Evolutionary conservation across 768 basidiomycete genomes (phyloP), one percentile per base, ranked within the genome.

Genomic region (Leccinum rimulosum): DNA sequence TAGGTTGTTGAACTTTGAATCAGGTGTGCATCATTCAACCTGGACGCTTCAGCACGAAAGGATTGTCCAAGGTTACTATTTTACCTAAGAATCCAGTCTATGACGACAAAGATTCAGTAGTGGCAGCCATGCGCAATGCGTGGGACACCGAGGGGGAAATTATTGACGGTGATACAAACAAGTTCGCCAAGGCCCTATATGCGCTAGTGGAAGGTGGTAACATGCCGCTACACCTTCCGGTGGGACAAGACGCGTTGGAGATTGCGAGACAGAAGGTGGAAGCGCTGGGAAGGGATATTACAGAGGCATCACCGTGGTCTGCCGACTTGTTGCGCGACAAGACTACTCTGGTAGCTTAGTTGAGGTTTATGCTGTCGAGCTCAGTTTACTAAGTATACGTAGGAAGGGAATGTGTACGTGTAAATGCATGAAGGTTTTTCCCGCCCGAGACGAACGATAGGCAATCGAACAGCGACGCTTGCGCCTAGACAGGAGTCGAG

Each of bases 171-270:
- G 61, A 62, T 28, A 12, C 61, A 35, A 17, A 27, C 33, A 62
- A 62, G 27, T 55, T 58, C 17, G 28, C 35, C 35, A 45, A 51
- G 22, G 28, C 58, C 6, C 6, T 59, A 3, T 59, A 62, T 30
- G 12, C 28, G 12, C 15, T 62, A 38, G 61, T 50, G 6, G 33
- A 40, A 35, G 54, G 40, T 3, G 54, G 38, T 25, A 19, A 54
- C 1, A 54, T 61, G n/a, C 59, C 62, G 2, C 17, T 56, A 28
- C 31, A 31, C 15, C 17, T 63, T 19, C 55, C 55, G 3, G 47
- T 60, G 27, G 59, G 59, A 45, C 33, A 48, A 35, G 60, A 58
- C 33, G 47, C 54, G 35, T 45, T 64, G 6, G 43, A 19, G 48
- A 43, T 22, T 2, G 12, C 52, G 17, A 45, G 47, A 27, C 33